Conservation (phyloP, 345 rosid genomes). For the Draba incana region DNA sequence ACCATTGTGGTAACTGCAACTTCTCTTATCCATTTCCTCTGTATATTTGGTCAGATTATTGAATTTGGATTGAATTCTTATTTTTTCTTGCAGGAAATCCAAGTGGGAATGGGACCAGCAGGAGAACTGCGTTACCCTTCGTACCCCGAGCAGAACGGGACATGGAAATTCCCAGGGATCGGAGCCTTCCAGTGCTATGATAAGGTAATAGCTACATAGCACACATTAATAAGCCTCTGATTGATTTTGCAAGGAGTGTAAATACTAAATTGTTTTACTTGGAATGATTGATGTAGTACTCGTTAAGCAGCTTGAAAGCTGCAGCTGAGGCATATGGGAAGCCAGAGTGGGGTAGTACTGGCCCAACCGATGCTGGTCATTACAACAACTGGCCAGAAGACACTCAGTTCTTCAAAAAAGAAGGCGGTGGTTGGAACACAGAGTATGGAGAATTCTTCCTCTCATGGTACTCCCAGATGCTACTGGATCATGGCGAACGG, state of each 20-base stretch:
- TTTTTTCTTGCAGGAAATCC: slow-evolving; percentile 69
- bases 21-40: not conserved
- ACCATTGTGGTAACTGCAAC: slow-evolving; percentile 75
- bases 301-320: slow-evolving; percentile 78
- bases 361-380: slow-evolving; percentile 95
- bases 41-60: slow-evolving; percentile 1
- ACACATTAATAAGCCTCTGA: not conserved
- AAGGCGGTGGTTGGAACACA: slow-evolving; percentile 83
- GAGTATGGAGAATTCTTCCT: slow-evolving; percentile 91
- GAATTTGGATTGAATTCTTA: slow-evolving; percentile 2
- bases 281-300: slow-evolving; percentile 56
- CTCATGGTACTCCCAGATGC: slow-evolving; percentile 87
- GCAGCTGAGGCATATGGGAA: slow-evolving; percentile 87
- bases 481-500: slow-evolving; percentile 81
- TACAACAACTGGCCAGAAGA: slow-evolving; percentile 99
- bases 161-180: slow-evolving; percentile 95
- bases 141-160: slow-evolving; percentile 82
- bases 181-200: slow-evolving; percentile 99
- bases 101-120: slow-evolving; percentile 99
- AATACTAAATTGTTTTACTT: slow-evolving; percentile 24
- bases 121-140: slow-evolving; percentile 97
- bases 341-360: slow-evolving; percentile 94
- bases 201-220: slow-evolving; percentile 50
- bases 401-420: slow-evolving; percentile 76
- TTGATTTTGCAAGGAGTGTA: not conserved